Evolutionary conservation across 257 asterid genomes (phyloP), one percentile per base, ranked within the genome.

Genomic region (Ehretia macrophylla): DNA sequence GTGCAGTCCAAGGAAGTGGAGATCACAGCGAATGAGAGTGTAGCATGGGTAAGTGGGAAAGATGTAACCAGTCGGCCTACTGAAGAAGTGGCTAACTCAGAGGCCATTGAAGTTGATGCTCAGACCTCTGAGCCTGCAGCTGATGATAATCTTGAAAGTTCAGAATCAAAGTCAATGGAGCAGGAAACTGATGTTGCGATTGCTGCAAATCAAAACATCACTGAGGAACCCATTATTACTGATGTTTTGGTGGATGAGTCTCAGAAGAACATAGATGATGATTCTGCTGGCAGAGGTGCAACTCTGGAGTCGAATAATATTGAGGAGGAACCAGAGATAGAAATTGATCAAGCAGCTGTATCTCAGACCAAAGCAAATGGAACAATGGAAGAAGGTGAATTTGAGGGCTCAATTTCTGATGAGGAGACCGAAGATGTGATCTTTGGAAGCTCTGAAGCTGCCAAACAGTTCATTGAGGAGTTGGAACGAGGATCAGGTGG

Each of bases 381-480:
- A 12, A 56, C 64, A 19, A 38, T 59, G 10, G 60, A 77, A 58
- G 82, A 51, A 72, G 76, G 56, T 69, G 73, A 72, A 17, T 67
- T 67, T 35, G 94, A 80, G 38, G 87, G 72, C 62, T 70, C 78
- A 54, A 27, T 63, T 38, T 83, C 95, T 23, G 95, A 88, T 58
- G 90, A 52, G 45, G 94, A 82, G 20, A 76, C 81, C 35, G 98
- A 85, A 64, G 96, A 83, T 62, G 75, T 81, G 90, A 60, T 84
- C 58, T 88, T 88, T 64, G 97, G 95, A 67, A 69, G 88, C 77
- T 90, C 97, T 32, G 95, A 84, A 74, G 90, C 95, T 18, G 96
- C 95, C 64, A 82, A 74, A 60, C 92, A 77, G 78, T 88, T 84
- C 80, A 83, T 88, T 13, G 97, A 92, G 81, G 95, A 82, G 62